Evolutionary conservation across 176 grass and related monocot genomes (phyloP).

Genomic region (Juncus inflexus): DNA sequence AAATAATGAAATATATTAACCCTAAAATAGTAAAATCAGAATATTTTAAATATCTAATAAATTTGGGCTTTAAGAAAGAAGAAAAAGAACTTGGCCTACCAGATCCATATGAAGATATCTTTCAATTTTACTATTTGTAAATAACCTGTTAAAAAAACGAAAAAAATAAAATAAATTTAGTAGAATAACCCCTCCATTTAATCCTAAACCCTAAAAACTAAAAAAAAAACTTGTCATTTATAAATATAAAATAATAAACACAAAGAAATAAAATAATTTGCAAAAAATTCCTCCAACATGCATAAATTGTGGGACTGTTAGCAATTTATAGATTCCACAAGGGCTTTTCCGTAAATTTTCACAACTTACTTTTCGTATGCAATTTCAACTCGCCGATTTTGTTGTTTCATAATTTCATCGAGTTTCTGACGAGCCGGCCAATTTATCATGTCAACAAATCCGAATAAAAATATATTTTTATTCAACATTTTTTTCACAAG

Average conservation of each 20-base stretch:
- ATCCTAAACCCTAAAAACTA: too few relatives aligned
- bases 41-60: too few relatives aligned
- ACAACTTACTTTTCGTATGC: conserved; percentile 62
- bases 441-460: conserved; percentile 66
- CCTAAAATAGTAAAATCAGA: conserved; percentile 26
- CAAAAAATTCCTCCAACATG: neutral
- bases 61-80: too few relatives aligned
- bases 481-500: conserved; percentile 83
- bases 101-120: conserved; percentile 52
- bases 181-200: neutral
- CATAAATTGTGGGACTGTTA: neutral
- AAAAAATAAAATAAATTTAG: conserved; percentile 8
- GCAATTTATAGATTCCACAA: neutral
- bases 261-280: too few relatives aligned
- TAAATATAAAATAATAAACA: too few relatives aligned
- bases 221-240: too few relatives aligned
- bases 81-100: conserved; percentile 34
- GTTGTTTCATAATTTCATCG: conserved; percentile 51
- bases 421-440: conserved; percentile 38
- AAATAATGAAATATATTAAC: conserved; percentile 11
- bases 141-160: conserved; percentile 51
- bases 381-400: conserved; percentile 51
- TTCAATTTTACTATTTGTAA: conserved; percentile 48
- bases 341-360: conserved; percentile 4
- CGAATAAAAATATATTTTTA: conserved; percentile 61